Evolutionary conservation across 2,329 filamentous ascomycete species (phyloP).

Genomic region (Colletotrichum limetticola): DNA sequence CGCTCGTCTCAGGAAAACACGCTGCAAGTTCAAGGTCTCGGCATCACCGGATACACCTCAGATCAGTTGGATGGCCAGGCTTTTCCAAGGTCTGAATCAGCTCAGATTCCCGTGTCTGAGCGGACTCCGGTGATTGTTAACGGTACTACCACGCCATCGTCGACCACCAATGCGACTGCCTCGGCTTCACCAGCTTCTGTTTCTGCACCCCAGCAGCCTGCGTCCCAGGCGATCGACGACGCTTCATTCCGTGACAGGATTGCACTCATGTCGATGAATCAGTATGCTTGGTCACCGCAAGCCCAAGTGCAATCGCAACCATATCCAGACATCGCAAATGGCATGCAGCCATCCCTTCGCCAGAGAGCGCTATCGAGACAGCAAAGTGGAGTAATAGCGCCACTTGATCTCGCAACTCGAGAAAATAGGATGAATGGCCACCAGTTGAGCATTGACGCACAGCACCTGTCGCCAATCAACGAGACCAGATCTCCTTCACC

Average conservation of each 20-base stretch:
- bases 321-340: conserved; percentile 39
- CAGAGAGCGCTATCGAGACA: conserved; percentile 52
- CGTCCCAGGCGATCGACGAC: conserved; percentile 42
- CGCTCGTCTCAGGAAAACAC: conserved; percentile 41
- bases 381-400: conserved; percentile 62
- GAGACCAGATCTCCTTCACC: conserved; percentile 80
- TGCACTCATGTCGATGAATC: conserved; percentile 54
- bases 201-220: not conserved
- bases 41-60: conserved; percentile 15
- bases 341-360: conserved; percentile 46
- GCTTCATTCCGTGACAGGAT: conserved; percentile 55
- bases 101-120: conserved; percentile 38
- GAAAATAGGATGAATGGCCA: conserved; percentile 52
- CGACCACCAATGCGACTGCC: conserved; percentile 18
- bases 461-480: conserved; percentile 77
- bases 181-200: conserved; percentile 23
- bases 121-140: conserved; percentile 49
- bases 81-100: not conserved
- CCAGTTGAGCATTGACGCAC: conserved; percentile 49
- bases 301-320: conserved; percentile 23
- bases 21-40: conserved; percentile 39
- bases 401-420: conserved; percentile 65
- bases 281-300: conserved; percentile 22
- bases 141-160: conserved; percentile 41
- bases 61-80: conserved; percentile 15